Conservation (phyloP, 2,329 filamentous ascomycete species). For the Magnaporthiopsis incrustans region DNA sequence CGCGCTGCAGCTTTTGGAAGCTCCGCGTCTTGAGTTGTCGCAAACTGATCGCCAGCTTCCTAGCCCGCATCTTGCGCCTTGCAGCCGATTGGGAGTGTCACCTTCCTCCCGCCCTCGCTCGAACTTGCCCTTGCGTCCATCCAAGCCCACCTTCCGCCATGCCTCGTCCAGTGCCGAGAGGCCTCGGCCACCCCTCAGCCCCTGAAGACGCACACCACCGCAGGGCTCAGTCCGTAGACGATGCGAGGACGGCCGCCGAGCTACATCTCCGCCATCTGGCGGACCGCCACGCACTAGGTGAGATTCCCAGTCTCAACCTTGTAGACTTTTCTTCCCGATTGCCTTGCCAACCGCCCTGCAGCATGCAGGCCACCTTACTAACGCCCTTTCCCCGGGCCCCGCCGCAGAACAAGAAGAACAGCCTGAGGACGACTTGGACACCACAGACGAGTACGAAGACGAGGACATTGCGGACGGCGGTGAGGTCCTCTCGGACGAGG, state of each 20-base stretch:
- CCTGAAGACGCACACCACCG: background rate
- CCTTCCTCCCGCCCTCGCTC: background rate
- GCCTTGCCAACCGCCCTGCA: too few relatives aligned
- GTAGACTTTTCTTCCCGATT: too few relatives aligned
- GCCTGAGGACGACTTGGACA: slow-evolving; percentile 4
- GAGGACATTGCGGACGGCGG: slow-evolving; percentile 1
- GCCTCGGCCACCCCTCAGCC: background rate
- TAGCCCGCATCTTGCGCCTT: background rate
- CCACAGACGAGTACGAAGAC: slow-evolving; percentile 6
- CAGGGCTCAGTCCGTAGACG: background rate
- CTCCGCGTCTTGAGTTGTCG: background rate
- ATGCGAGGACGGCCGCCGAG: background rate
- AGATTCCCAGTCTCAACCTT: background rate
- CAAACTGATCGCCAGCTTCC: background rate
- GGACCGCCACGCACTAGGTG: background rate
- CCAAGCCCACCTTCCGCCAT: background rate
- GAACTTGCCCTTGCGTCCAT: background rate
- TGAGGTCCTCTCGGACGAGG: slow-evolving; percentile 8
- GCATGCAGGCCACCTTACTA: background rate
- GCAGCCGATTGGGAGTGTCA: background rate
- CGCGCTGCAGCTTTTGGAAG: background rate
- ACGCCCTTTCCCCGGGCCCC: background rate
- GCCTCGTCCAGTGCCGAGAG: background rate
- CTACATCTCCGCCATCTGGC: background rate
- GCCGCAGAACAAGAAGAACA: slow-evolving; percentile 7